Base-by-base conservation (phyloP, 768 basidiomycete genomes). In the Termitomyces sp. region DNA sequence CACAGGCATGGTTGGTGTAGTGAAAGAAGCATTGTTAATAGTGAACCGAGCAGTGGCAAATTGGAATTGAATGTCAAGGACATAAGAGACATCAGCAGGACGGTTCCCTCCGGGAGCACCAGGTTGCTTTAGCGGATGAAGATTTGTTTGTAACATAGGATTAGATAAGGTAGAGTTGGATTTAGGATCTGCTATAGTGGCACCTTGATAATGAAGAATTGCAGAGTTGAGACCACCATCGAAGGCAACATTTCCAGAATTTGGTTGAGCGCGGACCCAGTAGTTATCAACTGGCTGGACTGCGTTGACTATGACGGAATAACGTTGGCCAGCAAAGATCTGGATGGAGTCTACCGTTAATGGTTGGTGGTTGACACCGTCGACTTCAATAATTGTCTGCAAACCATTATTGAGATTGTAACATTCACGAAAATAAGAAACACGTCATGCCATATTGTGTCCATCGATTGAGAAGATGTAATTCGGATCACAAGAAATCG, bases 381-480 rank as follows among this genome's bases (percentile, higher is more conserved):
- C 54, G n/a, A 56, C 54, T 38, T 53, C 46, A 30, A 48, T 30
- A 6, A 26, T 28, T n/a, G 53, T 43, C 43, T 56, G 30, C 6
- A 7, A 12, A 53, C 6, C 2, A 30, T 20, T 12, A 28, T 18
- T n/a, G 1, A 22, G 13, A 7, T 43, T 22, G 14, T 16, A 36
- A 0, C 8, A 22, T 22, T 1, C 22, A 35, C 12, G 0, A 45
- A 30, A 30, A 30, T 7, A 7, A 24, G 5, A 24, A 18, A 20
- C 1, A 2, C 2, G 0, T 24, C 46, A 28, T 56, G 16, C 75
- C 72, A 82, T 63, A 6, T 65, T 65, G 58, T 81, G 80, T 14
- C 72, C 70, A 58, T 80, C 77, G 32, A 81, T 75, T 1, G 74
- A 68, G 63, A 82, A 80, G 35, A 65, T 66, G 63, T 70, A 80